Percentiles rank a stretch among this genome's conserved stretches.
phyloP scores from a whole-genome alignment of 331 rosid species.

The Ulmus americana region DNA sequence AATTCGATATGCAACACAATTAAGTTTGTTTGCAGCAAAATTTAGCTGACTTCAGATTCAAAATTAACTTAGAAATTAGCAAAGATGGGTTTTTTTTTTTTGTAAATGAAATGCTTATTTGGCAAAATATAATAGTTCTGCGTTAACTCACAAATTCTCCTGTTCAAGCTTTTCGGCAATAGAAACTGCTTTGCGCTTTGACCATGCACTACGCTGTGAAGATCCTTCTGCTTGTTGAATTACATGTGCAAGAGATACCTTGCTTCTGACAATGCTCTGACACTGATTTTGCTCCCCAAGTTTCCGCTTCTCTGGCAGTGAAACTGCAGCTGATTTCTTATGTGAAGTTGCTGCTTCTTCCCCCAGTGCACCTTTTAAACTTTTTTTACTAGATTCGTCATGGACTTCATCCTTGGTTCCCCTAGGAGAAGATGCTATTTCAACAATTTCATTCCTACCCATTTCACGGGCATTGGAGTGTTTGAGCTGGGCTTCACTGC shows the following conservation, averaged over 20 bases:
- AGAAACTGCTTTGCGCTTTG: slow-evolving; percentile 89
- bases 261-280: slow-evolving; percentile 81
- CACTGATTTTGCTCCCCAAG: slow-evolving; percentile 54
- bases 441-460: slow-evolving; percentile 72
- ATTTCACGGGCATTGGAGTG: slow-evolving; percentile 33
- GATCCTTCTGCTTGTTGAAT: slow-evolving; percentile 93
- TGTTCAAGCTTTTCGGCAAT: slow-evolving; percentile 98
- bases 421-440: slow-evolving; percentile 57
- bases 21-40: background rate
- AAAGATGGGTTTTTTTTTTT: background rate
- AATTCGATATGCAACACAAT: background rate
- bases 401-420: slow-evolving; percentile 36
- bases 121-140: slow-evolving; percentile 13
- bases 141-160: slow-evolving; percentile 74
- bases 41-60: background rate
- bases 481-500: slow-evolving; percentile 34
- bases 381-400: slow-evolving; percentile 31
- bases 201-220: slow-evolving; percentile 69
- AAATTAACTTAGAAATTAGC: background rate
- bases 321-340: slow-evolving; percentile 33
- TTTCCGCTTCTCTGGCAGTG: slow-evolving; percentile 41
- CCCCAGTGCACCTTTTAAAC: slow-evolving; percentile 31
- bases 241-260: slow-evolving; percentile 97
- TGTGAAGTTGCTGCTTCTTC: slow-evolving; percentile 43
- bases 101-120: background rate